Evolutionary conservation across 1,139 yeast genomes (phyloP), one percentile per base, ranked within the genome.

Genomic region (Yamadazyma songkhlaensis): DNA sequence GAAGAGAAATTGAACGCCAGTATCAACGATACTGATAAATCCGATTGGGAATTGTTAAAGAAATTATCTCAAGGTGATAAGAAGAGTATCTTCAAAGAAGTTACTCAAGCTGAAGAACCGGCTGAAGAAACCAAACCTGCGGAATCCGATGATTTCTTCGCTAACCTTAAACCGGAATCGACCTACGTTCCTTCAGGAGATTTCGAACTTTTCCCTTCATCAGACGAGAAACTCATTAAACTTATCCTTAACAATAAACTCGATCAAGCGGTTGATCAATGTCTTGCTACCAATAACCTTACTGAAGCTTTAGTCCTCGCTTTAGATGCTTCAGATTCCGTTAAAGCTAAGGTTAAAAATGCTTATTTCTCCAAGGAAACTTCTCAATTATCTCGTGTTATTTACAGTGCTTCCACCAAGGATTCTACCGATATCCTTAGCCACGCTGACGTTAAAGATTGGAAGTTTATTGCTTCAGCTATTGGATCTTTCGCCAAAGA

Each of bases 241-340:
- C 73, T 82, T 15, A 60, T 89, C 31, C 68, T 90, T 45, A 57
- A 62, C 12, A 90, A 90, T 42, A 74, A 87, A 41, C 64, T 77
- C 40, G 78, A 76, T 21, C 70, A 72, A 21, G 97, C 97, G 0
- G 82, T 88, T 6, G 72, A 79, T 26, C 55, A 73, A 30, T 81
- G 94, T 46, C 67, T 94, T 43, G 72, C 78, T 36, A 75, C 77
- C 34, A 84, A 77, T 39, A 74, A 77, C 41, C 64, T 88, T 28
- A 62, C 77, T 15, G 97, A 92, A 56, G 97, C 97, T 3, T 74
- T 90, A 48, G 68, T 90, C 31, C 72, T 94, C 43, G 87, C 97
- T 0, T 64, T 86, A 51, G 84, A 82, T 52, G 85, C 84, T 3
- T 60, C 81, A n/a, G 78, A 74, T 14, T 71, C 67, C 6, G 65